Conservation (phyloP, 768 basidiomycete genomes). For the Boletus rubescentipes region DNA sequence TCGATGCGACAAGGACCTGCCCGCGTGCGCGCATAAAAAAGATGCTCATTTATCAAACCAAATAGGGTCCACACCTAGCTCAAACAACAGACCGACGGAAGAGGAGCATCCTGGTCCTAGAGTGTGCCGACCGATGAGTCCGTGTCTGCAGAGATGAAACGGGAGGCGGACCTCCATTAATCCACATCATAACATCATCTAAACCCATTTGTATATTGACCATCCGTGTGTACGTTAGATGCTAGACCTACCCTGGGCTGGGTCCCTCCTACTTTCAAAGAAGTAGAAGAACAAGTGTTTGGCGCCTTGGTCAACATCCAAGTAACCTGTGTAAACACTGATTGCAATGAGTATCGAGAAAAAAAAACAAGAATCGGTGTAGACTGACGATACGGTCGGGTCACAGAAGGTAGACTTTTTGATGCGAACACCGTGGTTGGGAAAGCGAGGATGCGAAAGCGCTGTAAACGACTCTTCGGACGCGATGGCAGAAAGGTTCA, state of each 20-base stretch:
- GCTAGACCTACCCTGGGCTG: conserved; percentile 34
- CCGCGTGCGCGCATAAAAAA: conserved; percentile 25
- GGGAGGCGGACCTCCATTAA: conserved; percentile 52
- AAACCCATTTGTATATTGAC: neutral
- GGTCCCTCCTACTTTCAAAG: conserved; percentile 54
- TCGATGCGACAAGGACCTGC: conserved; percentile 62
- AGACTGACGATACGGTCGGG: conserved; percentile 46
- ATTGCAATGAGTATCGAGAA: neutral
- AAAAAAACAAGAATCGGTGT: neutral
- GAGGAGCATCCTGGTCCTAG: conserved; percentile 59
- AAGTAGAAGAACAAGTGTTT: conserved; percentile 60
- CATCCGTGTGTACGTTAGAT: neutral
- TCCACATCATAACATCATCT: conserved; percentile 74
- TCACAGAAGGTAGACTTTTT: conserved; percentile 65
- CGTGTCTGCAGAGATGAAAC: neutral
- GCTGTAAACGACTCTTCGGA: conserved; percentile 35
- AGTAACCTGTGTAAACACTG: conserved; percentile 48
- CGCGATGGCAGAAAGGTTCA: conserved; percentile 26
- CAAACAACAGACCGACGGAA: conserved; percentile 59
- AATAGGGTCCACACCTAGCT: conserved; percentile 39
- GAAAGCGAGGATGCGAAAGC: conserved; percentile 50
- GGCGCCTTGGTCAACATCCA: conserved; percentile 48
- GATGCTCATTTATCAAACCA: conserved; percentile 6
- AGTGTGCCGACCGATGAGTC: neutral
- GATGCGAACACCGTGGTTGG: conserved; percentile 53